A percentile compares a stretch with the other conserved stretches of the same genome.
Conservation (phyloP, 768 basidiomycete genomes). For the Boletus sp. region DNA sequence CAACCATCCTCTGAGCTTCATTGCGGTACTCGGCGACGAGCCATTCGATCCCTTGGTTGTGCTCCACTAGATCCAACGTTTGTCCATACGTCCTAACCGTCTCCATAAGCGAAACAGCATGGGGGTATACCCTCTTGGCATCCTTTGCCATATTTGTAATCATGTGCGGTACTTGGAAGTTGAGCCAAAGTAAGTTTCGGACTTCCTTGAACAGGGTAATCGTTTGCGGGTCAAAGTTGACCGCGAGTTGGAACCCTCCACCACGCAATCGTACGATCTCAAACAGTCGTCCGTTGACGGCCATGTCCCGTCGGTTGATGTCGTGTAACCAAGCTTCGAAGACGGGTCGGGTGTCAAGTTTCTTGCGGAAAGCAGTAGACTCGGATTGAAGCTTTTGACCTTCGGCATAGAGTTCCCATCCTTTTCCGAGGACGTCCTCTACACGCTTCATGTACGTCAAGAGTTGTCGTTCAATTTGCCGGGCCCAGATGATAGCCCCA, state of each 20-base stretch:
- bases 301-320: slow-evolving; percentile 90
- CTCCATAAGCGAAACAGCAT: slow-evolving; percentile 98
- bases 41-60: slow-evolving; percentile 89
- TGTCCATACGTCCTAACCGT: slow-evolving; percentile 98
- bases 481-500: slow-evolving; percentile 97
- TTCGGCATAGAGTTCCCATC: slow-evolving; percentile 99
- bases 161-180: slow-evolving; percentile 92
- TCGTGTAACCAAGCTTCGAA: slow-evolving; percentile 97
- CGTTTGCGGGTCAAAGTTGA: slow-evolving; percentile 98
- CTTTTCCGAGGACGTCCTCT: slow-evolving; percentile 96
- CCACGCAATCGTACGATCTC: slow-evolving; percentile 79
- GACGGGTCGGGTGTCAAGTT: slow-evolving; percentile 90
- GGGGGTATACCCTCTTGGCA: slow-evolving; percentile 96
- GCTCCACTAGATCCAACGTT: slow-evolving; percentile 87
- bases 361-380: slow-evolving; percentile 86
- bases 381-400: slow-evolving; percentile 96
- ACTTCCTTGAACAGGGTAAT: slow-evolving; percentile 99
- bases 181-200: slow-evolving; percentile 91
- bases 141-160: slow-evolving; percentile 98
- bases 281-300: slow-evolving; percentile 87
- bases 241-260: slow-evolving; percentile 80
- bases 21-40: slow-evolving; percentile 93
- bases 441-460: slow-evolving; percentile 98
- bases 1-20: slow-evolving; percentile 90
- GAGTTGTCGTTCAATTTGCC: slow-evolving; percentile 97